Percentiles rank a stretch among this genome's conserved stretches.
phyloP scores from a whole-genome alignment of 176 grass and related monocot genomes.

The Carex kokanica region DNA sequence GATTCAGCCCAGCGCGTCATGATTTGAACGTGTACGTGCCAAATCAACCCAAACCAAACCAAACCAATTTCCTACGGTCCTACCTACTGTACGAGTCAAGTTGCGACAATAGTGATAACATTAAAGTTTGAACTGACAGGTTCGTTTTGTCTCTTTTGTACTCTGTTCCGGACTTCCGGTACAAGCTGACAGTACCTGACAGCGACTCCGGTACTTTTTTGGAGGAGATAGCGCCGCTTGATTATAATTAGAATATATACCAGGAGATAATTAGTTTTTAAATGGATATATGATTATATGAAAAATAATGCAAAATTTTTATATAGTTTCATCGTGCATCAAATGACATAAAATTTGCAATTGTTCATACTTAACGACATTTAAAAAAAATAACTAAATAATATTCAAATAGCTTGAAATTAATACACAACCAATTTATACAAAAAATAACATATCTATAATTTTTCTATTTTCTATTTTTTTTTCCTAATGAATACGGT shows the following conservation, averaged over 20 bases:
- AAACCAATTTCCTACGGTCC: background rate
- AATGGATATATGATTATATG: background rate
- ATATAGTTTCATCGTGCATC: too few species aligned
- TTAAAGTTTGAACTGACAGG: background rate
- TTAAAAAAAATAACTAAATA: too few species aligned
- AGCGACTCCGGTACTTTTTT: background rate
- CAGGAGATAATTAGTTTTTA: background rate
- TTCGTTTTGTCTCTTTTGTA: background rate
- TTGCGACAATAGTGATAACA: background rate
- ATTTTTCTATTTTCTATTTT: too few species aligned
- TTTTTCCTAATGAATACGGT: too few species aligned
- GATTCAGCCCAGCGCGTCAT: background rate
- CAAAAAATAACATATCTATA: too few species aligned
- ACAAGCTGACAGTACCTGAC: background rate
- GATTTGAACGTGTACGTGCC: background rate
- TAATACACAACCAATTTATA: too few species aligned
- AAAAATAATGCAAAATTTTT: too few species aligned
- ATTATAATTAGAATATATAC: too few species aligned
- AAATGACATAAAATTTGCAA: too few species aligned
- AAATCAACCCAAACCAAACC: background rate
- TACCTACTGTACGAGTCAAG: background rate
- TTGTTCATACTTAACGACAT: too few species aligned
- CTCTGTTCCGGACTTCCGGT: background rate
- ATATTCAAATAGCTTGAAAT: too few species aligned
- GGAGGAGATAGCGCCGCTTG: too few species aligned